Evolutionary conservation across 1,284 basidiomycete species (phyloP).

Genomic region (Inonotus obliquus): DNA sequence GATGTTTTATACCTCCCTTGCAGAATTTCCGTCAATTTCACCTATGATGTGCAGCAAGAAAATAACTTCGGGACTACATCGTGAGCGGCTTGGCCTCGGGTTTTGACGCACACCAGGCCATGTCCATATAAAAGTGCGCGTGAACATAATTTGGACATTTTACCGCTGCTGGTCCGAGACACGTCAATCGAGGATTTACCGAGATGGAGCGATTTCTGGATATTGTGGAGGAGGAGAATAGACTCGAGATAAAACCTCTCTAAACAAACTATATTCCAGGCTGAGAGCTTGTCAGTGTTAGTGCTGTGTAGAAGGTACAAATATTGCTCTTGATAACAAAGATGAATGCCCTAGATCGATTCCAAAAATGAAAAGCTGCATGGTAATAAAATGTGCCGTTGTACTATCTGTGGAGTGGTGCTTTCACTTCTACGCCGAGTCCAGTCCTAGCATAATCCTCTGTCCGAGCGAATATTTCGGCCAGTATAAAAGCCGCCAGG

Average conservation of each 20-base stretch:
- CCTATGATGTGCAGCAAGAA: neutral
- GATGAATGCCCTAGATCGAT: neutral
- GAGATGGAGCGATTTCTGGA: neutral
- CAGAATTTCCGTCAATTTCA: neutral
- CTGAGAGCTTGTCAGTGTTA: too few species aligned
- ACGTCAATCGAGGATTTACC: neutral
- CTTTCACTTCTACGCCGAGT: constrained; percentile 19
- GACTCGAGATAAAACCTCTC: neutral
- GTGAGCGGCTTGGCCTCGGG: neutral
- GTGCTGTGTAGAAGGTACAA: neutral
- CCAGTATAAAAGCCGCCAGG: constrained; percentile 27
- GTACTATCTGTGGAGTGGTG: neutral
- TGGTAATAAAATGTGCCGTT: neutral
- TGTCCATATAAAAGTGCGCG: neutral
- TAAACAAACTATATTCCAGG: too few species aligned
- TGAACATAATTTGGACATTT: neutral
- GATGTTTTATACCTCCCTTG: neutral
- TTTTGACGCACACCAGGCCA: neutral
- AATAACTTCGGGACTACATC: neutral
- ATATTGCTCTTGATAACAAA: neutral
- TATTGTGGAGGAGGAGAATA: neutral
- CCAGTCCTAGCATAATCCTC: constrained; percentile 27
- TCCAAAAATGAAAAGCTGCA: neutral
- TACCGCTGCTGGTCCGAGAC: neutral
- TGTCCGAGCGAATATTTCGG: constrained; percentile 28